A percentile compares a stretch with the other conserved stretches of the same genome.
phyloP scores from a whole-genome alignment of 2,329 filamentous ascomycete genomes.

The Alternaria tenuissima region DNA sequence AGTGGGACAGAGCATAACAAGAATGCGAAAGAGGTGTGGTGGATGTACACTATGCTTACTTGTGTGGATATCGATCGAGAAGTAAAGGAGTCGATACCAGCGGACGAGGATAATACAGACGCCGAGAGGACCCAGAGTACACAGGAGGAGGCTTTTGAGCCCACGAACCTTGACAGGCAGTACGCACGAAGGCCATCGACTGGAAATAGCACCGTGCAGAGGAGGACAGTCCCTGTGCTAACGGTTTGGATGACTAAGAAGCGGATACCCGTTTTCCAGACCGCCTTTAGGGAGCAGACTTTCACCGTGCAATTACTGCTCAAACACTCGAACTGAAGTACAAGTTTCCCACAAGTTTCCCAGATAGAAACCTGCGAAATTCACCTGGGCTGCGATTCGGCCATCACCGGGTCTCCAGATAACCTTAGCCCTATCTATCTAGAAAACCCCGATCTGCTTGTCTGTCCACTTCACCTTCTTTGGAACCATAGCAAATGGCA shows the following conservation, averaged over 20 bases:
- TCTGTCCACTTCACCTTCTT: background rate
- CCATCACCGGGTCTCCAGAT: background rate
- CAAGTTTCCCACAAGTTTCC: background rate
- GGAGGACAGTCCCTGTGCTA: slow-evolving; percentile 25
- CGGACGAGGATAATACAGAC: background rate
- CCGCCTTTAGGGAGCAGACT: slow-evolving; percentile 30
- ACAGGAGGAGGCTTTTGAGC: slow-evolving; percentile 25
- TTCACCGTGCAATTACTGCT: slow-evolving; percentile 15
- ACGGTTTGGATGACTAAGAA: slow-evolving; percentile 34
- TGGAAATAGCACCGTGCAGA: slow-evolving; percentile 3
- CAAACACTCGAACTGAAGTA: slow-evolving; percentile 7
- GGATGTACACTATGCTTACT: slow-evolving; percentile 27
- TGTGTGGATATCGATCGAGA: slow-evolving; percentile 20
- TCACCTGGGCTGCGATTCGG: background rate
- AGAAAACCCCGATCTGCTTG: background rate
- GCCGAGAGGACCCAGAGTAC: background rate
- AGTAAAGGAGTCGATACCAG: background rate
- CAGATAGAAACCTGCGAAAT: background rate
- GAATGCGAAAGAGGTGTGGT: slow-evolving; percentile 22
- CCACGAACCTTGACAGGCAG: slow-evolving; percentile 17
- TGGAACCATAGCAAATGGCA: background rate
- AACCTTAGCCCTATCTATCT: background rate
- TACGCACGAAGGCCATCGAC: background rate
- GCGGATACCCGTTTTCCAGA: slow-evolving; percentile 22
- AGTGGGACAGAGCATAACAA: slow-evolving; percentile 5